Percentiles rank a stretch among this genome's conserved stretches.
Conservation (phyloP, 805 yeast species). For the Cyberlindnera xishuangbannaensis region DNA sequence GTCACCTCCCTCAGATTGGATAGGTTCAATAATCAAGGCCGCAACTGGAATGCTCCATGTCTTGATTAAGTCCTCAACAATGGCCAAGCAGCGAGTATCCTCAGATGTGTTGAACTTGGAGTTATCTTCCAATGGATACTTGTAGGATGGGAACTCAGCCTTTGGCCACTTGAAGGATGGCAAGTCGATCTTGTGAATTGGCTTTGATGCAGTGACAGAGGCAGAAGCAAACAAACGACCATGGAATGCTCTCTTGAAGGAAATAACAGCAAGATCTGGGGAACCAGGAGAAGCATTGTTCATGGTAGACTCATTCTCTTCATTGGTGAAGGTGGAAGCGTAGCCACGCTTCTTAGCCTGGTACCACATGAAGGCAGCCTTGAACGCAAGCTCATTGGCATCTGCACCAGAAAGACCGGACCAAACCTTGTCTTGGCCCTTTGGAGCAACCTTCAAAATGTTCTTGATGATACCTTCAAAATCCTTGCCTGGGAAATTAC, state of each 20-base stretch:
- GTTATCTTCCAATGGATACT: conserved; percentile 74
- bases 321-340: conserved; percentile 50
- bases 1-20: conserved; percentile 90
- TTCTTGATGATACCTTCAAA: conserved; percentile 44
- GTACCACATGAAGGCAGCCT: conserved; percentile 82
- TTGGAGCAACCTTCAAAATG: conserved; percentile 65
- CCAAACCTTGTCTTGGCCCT: conserved; percentile 72
- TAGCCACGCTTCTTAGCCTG: conserved; percentile 65
- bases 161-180: conserved; percentile 97
- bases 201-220: conserved; percentile 89
- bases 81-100: conserved; percentile 74
- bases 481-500: conserved; percentile 72
- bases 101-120: conserved; percentile 62
- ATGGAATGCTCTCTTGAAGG: conserved; percentile 88
- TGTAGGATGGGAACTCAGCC: conserved; percentile 82
- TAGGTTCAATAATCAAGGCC: conserved; percentile 85
- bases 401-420: conserved; percentile 81
- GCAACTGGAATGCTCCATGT: conserved; percentile 77
- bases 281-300: conserved; percentile 81
- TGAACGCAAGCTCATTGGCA: conserved; percentile 81
- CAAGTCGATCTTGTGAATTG: conserved; percentile 86
- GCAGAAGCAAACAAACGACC: conserved; percentile 92
- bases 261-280: conserved; percentile 78
- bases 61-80: conserved; percentile 65
- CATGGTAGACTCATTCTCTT: conserved; percentile 74